Evolutionary conservation across 1,139 yeast species (phyloP), one percentile per base, ranked within the genome.

Genomic region (Geotrichum candidum): DNA sequence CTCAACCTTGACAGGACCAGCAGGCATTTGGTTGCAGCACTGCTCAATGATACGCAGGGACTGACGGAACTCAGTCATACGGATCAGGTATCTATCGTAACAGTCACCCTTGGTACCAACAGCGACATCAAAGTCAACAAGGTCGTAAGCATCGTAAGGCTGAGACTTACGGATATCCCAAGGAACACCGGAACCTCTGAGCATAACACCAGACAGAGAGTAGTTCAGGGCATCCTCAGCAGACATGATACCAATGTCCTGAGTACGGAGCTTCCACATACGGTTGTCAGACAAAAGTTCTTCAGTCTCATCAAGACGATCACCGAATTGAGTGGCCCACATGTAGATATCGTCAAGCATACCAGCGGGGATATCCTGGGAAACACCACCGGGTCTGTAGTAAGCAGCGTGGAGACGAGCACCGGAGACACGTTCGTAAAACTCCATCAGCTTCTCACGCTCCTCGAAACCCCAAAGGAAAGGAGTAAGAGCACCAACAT

Each of bases 291-390:
- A 88, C 68, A 88, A 82, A 78, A 90, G 82, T 77, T 90, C 96
- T 79, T 90, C 96, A 65, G 88, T 85, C 77, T 90, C 96, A 76
- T 90, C 96, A 69, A 90, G 77, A 80, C 96, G 85, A 78, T 90
- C 96, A 74, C 96, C 96, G 69, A 90, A 90, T 79, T 90, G 96
- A 50, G 96, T 90, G 62, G 96, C 96, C 96, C 96, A 90, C 94
- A 89, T 89, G 78, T 88, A 90, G 70, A 90, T 90, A 73, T 90
- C 96, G 75, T 90, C 96, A 70, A 90, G 82, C 72, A 90, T 77
- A 59, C 96, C 96, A 48, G 84, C 86, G 35, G 96, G 96, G 68
- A 90, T 77, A 76, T 90, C 96, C 77, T 88, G 96, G 27, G 95
- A 78, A 45, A 90, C 96, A 72, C 96, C 96, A 72, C 96, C 96